A percentile compares a stretch with the other conserved stretches of the same genome.
phyloP scores from a whole-genome alignment of 805 yeast genomes.

The Yarrowia porcina region DNA sequence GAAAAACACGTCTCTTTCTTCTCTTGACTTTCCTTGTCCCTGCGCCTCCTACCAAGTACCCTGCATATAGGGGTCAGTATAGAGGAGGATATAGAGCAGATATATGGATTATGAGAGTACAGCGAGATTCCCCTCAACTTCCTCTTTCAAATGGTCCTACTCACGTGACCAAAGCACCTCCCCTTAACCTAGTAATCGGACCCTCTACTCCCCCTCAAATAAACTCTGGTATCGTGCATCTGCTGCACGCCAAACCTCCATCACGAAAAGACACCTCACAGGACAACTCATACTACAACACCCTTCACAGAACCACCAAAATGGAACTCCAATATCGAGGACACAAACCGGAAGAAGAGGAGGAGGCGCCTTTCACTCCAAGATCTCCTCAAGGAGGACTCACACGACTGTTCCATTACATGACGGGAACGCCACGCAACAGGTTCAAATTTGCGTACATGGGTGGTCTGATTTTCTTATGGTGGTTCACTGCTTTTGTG shows the following conservation, averaged over 20 bases:
- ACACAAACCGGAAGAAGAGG: background rate
- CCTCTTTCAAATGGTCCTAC: background rate
- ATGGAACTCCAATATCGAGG: conserved; percentile 14
- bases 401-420: conserved; percentile 13
- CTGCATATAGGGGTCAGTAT: no score
- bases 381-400: conserved; percentile 19
- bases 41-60: no score
- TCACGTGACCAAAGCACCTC: background rate
- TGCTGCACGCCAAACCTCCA: background rate
- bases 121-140: no score
- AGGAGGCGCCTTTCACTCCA: background rate
- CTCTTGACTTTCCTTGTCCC: no score
- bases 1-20: no score
- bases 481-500: conserved; percentile 14
- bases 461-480: conserved; percentile 7
- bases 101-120: no score
- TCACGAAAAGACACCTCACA: conserved; percentile 7
- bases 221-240: background rate
- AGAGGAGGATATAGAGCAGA: no score
- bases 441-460: conserved; percentile 7
- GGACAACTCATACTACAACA: background rate
- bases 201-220: background rate
- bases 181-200: rapidly evolving
- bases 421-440: conserved; percentile 14
- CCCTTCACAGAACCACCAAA: background rate